phyloP scores from a whole-genome alignment of 2,329 filamentous ascomycete genomes.

The Alternaria sp. region DNA sequence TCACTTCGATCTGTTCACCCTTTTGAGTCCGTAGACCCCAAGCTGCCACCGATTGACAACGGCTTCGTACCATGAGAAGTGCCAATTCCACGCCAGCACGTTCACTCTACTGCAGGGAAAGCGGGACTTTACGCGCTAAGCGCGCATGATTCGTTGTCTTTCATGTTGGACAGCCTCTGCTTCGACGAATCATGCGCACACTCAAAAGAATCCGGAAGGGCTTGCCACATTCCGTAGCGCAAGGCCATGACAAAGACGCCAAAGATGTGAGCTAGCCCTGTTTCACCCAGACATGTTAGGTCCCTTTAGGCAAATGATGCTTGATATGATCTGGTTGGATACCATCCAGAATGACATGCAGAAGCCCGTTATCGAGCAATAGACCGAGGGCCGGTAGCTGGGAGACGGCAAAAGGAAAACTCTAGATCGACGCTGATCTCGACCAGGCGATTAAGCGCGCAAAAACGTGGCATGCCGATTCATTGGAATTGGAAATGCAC shows the following conservation, averaged over 20 bases:
- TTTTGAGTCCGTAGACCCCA: neutral
- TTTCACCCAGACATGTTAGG: neutral
- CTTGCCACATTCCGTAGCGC: slow-evolving; percentile 8
- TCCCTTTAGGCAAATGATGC: neutral
- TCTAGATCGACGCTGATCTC: neutral
- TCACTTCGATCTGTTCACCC: neutral
- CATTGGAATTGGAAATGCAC: slow-evolving; percentile 1
- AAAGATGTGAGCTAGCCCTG: neutral
- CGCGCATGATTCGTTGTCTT: neutral
- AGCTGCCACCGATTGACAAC: neutral
- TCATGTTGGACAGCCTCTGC: neutral
- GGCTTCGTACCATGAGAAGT: neutral
- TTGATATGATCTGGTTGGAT: neutral
- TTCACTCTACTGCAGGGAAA: neutral
- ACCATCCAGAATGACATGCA: neutral
- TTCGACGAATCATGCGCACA: slow-evolving; percentile 2
- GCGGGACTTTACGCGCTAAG: neutral
- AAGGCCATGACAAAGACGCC: neutral
- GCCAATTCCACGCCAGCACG: neutral
- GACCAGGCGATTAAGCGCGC: neutral
- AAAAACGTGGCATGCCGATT: slow-evolving; percentile 1
- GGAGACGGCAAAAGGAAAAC: neutral
- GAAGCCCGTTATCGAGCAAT: neutral
- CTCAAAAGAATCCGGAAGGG: slow-evolving; percentile 2
- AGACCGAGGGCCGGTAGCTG: neutral